Conservation (phyloP, 2,329 filamentous ascomycete genomes). For the Penicillium sp. region DNA sequence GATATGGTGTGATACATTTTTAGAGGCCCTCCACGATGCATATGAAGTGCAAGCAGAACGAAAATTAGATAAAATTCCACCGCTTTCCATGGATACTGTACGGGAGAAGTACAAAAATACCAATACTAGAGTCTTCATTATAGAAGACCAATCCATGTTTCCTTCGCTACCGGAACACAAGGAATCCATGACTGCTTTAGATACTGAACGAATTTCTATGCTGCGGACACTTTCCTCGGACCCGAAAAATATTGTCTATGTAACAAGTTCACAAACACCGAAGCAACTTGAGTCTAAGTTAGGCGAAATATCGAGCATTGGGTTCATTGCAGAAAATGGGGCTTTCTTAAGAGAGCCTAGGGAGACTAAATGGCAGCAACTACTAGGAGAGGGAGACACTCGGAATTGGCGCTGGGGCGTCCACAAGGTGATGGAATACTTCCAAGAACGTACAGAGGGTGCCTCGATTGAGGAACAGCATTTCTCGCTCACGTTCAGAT, state of each 20-base stretch:
- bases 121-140: slow-evolving; percentile 70
- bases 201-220: not conserved
- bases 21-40: slow-evolving; percentile 64
- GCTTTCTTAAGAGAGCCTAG: slow-evolving; percentile 74
- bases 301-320: slow-evolving; percentile 67
- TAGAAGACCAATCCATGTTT: slow-evolving; percentile 87
- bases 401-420: slow-evolving; percentile 77
- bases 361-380: slow-evolving; percentile 65
- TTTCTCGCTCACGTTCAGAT: slow-evolving; percentile 84
- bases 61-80: slow-evolving; percentile 75
- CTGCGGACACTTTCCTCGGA: slow-evolving; percentile 62
- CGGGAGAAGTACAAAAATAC: slow-evolving; percentile 62
- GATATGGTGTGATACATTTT: slow-evolving; percentile 73
- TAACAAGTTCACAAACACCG: slow-evolving; percentile 81
- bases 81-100: slow-evolving; percentile 65
- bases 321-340: slow-evolving; percentile 88
- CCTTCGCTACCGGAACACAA: slow-evolving; percentile 62
- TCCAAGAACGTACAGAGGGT: slow-evolving; percentile 80
- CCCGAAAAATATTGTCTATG: slow-evolving; percentile 75
- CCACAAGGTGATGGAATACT: slow-evolving; percentile 77
- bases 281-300: slow-evolving; percentile 81
- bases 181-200: not conserved
- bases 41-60: slow-evolving; percentile 76
- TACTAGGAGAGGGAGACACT: slow-evolving; percentile 68
- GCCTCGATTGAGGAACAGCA: slow-evolving; percentile 80